Evolutionary conservation across 2,329 filamentous ascomycete genomes (phyloP), one percentile per base, ranked within the genome.

Genomic region (Polychaeton citri): DNA sequence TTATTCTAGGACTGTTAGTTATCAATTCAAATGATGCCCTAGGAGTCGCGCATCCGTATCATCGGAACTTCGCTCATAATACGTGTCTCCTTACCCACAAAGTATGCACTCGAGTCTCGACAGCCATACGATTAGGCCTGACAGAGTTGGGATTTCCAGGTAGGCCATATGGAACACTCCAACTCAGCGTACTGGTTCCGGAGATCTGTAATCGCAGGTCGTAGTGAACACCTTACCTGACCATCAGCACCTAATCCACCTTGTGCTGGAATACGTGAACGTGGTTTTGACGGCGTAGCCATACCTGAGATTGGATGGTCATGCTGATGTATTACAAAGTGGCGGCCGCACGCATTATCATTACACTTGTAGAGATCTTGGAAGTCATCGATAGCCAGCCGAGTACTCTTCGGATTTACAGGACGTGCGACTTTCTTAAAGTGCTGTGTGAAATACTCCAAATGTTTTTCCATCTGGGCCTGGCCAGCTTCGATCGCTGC

Each of bases 181-280:
- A 83, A 40, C 72, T 79, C 8, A 72, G 68, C 18, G 75, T 77
- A 49, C 77, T 81, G 0, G 70, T 69, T 38, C 68, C 64, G 19
- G 79, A 82, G 51, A 82, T 78, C 53, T 83, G 78, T 13, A 83
- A 61, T 2, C 79, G 66, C 15, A 83, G 63, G 53, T 83, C 79
- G 60, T 83, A 58, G 21, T 58, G 54, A 8, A 55, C 53, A 20
- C 54, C 50, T 53, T 50, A 42, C 43, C 45, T 43, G 16, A n/a
- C 32, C 19, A 34, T 31, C 19, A 34, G 34, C 30, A 4, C 12
- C 13, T 35, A 12, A 8, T 30, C 19, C 6, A 12, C 19, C 8
- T 12, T 21, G 20, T 19, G 10, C 6, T 9, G 34, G 6, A 12
- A 13, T 16, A n/a, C 13, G 17, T 8, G 30, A 15, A 15, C 4